Conservation (phyloP, 352 stramenopile genomes). For the Saprolegnia parasitica region DNA sequence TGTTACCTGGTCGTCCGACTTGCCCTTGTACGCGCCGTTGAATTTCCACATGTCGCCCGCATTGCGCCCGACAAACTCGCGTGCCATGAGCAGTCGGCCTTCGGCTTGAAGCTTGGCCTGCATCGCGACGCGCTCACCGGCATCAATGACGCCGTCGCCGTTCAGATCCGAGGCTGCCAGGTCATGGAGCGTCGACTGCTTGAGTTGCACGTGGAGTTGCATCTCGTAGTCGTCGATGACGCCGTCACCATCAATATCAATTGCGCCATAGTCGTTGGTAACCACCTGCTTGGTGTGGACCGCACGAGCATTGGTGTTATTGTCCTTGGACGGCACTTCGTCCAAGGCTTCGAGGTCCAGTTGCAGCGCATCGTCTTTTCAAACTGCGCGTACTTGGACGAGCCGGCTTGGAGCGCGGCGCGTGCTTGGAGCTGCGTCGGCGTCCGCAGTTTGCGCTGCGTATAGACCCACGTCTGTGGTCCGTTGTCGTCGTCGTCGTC, state of each 20-base stretch:
- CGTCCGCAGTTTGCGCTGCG: slow-evolving; percentile 47
- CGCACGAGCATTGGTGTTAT: no score
- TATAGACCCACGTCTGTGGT: slow-evolving; percentile 56
- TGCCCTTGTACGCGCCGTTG: slow-evolving; percentile 41
- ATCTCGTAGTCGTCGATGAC: slow-evolving; percentile 58
- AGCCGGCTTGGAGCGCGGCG: slow-evolving; percentile 15
- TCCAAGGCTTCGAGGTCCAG: slow-evolving; percentile 49
- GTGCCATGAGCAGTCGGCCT: slow-evolving; percentile 51
- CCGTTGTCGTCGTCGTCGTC: slow-evolving; percentile 17
- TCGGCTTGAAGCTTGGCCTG: slow-evolving; percentile 44
- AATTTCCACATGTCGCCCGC: slow-evolving; percentile 54
- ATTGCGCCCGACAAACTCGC: slow-evolving; percentile 57
- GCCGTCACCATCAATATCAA: slow-evolving; percentile 58
- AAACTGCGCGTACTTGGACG: slow-evolving; percentile 42
- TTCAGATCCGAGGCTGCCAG: slow-evolving; percentile 29
- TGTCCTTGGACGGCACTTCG: slow-evolving; percentile 30
- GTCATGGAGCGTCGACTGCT: slow-evolving; percentile 33
- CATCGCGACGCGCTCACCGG: not conserved
- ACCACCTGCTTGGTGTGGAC: slow-evolving; percentile 29
- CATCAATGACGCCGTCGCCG: slow-evolving; percentile 5
- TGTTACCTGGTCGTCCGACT: slow-evolving; percentile 34
- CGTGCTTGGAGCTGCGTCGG: slow-evolving; percentile 27
- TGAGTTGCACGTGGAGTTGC: slow-evolving; percentile 48
- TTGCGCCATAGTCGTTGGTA: slow-evolving; percentile 48
- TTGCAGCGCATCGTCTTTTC: not conserved